These are phyloP conservation scores for Coniochaeta hoffmannii DNA, from an alignment of 2,329 filamentous ascomycete species.

Conservation along the genomic window DNA sequence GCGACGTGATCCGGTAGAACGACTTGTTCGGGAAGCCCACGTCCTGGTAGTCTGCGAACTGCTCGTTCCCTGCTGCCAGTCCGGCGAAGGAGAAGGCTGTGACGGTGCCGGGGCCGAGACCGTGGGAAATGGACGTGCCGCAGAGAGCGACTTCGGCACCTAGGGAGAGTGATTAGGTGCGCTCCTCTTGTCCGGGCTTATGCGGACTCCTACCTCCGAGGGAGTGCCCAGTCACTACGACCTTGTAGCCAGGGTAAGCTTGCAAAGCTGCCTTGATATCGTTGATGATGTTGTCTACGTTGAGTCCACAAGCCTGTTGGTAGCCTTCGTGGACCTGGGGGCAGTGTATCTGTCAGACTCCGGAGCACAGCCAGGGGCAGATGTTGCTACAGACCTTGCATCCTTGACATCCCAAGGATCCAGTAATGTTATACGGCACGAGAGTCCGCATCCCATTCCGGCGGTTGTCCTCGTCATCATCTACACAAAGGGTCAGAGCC, in stretches of 20 bases:
- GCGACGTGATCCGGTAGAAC: background rate
- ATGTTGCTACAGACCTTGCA: background rate
- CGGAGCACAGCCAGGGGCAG: background rate
- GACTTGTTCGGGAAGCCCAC: background rate
- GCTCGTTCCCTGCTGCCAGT: background rate
- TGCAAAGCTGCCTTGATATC: background rate
- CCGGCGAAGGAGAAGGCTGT: background rate
- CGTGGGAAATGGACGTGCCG: background rate
- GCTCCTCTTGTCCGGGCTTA: background rate
- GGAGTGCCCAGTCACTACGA: background rate
- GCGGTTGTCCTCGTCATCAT: background rate
- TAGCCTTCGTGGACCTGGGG: background rate
- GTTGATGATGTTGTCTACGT: background rate
- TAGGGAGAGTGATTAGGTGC: background rate
- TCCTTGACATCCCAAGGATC: background rate
- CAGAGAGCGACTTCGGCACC: background rate
- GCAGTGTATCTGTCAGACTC: background rate
- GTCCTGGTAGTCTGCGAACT: background rate
- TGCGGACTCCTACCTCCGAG: background rate
- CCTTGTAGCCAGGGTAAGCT: background rate
- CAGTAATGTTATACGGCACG: background rate
- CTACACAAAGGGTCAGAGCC: background rate
- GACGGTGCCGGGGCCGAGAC: background rate
- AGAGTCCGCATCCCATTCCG: background rate
- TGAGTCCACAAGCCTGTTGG: background rate